Percentiles rank a stretch among this genome's conserved stretches.
phyloP scores from a whole-genome alignment of 371 early-diverging fungal species.

The Saksenaea vasiformis region DNA sequence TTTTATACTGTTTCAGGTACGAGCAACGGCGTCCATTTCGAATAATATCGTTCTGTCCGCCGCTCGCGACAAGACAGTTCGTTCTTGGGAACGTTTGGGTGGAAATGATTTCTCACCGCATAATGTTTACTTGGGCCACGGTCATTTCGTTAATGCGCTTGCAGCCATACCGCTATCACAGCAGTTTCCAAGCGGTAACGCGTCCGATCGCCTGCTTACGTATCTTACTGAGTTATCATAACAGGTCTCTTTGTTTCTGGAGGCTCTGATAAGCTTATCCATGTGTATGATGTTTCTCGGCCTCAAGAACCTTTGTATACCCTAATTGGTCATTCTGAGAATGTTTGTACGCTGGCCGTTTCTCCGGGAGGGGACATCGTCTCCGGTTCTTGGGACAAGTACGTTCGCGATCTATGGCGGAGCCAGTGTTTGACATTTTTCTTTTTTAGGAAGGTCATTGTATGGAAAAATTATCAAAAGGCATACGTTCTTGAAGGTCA shows the following conservation, averaged over 20 bases:
- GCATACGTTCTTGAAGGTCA: conserved; percentile 80
- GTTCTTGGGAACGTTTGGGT: conserved; percentile 60
- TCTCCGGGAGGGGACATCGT: conserved; percentile 72
- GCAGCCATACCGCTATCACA: conserved; percentile 59
- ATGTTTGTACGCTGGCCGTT: conserved; percentile 78
- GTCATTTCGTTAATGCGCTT: conserved; percentile 84
- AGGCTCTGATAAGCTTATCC: conserved; percentile 82
- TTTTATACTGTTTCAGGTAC: conserved; percentile 54
- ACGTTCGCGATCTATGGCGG: conserved; percentile 15
- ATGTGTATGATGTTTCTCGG: conserved; percentile 73
- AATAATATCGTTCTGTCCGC: conserved; percentile 73
- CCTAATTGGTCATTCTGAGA: conserved; percentile 86
- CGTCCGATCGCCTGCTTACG: too few relatives aligned
- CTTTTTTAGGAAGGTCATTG: conserved; percentile 32
- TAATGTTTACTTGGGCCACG: conserved; percentile 67
- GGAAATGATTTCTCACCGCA: conserved; percentile 54
- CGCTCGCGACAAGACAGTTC: conserved; percentile 77
- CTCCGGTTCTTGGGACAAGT: conserved; percentile 98
- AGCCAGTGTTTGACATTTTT: not conserved
- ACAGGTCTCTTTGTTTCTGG: conserved; percentile 83
- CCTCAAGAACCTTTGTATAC: conserved; percentile 63
- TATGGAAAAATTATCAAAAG: conserved; percentile 85
- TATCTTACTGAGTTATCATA: not conserved
- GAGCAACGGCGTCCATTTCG: conserved; percentile 67
- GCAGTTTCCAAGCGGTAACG: conserved; percentile 66